Evolutionary conservation across 1,139 yeast species (phyloP), one percentile per base, ranked within the genome.

Genomic region (Sugiyamaella japonica): DNA sequence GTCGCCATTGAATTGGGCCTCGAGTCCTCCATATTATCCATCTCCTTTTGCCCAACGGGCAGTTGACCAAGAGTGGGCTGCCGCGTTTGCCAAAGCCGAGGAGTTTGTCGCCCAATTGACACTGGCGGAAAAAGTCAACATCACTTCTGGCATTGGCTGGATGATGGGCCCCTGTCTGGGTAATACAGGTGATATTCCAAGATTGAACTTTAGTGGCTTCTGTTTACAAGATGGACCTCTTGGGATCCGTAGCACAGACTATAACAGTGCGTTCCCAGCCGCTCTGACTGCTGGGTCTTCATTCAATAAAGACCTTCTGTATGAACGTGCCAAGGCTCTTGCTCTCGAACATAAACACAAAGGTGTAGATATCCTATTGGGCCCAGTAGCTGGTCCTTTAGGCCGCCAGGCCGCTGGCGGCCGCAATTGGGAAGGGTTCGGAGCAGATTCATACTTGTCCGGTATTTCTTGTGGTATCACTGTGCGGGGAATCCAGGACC

Each of bases 71-170:
- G 74, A 76, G 20, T 83, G 87, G 87, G 80, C 75, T 58, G 74
- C 71, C 10, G 86, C 86, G 0, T 82, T 76, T 63, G 78, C 74
- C 23, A 77, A 78, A 55, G 87, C 86, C 1, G 71, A 81, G 54
- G 78, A 75, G 54, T 68, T 82, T 31, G 79, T 76, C 28, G 78
- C 78, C 57, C 79, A 79, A 60, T 78, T 83, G 81, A 74, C 85
- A 1, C 74, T 80, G 39, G 70, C 77, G 15, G 87, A 83, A 63
- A 83, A 82, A 62, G 85, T 81, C 40, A 83, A 83, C 63, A 68
- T 83, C 54, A 83, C 87, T 6, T 80, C 86, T 1, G 87, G 87
- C n/a, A 77, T 82, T 5, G 85, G 86, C 13, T 81, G 85, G 83
- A 80, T 81, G 2, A 74, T 81, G 8, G 86, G 85, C 4, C 84